A percentile compares a stretch with the other conserved stretches of the same genome.
Conservation (phyloP, 2,329 filamentous ascomycete genomes). For the Curvularia eragrostidis region DNA sequence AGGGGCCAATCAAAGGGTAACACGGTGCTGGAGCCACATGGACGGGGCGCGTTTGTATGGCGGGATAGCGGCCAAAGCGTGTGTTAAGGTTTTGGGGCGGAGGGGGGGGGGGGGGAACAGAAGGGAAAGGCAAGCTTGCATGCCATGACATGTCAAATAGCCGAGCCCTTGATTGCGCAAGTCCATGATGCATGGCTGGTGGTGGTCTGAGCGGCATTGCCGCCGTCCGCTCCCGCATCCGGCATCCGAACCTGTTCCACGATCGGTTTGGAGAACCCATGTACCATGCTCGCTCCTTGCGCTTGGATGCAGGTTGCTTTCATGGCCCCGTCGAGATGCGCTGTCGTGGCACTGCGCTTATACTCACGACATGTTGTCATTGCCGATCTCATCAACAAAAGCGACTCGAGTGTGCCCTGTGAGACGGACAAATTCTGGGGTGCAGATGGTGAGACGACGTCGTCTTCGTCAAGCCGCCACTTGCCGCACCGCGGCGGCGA, state of each 20-base stretch:
- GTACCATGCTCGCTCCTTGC: slow-evolving; percentile 22
- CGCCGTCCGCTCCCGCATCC: slow-evolving; percentile 17
- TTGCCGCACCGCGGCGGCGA: slow-evolving; percentile 1
- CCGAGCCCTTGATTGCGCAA: slow-evolving; percentile 1
- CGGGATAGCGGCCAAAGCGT: not conserved
- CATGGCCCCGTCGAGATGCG: not conserved
- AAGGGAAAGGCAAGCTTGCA: not conserved
- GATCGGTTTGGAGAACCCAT: slow-evolving; percentile 24
- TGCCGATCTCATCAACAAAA: not conserved
- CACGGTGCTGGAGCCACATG: too few relatives aligned
- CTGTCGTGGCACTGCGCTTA: slow-evolving; percentile 2
- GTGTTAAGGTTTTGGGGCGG: not conserved
- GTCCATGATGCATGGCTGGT: slow-evolving; percentile 4
- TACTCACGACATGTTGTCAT: slow-evolving; percentile 6
- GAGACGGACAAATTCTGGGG: slow-evolving; percentile 13
- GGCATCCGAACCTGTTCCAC: slow-evolving; percentile 22
- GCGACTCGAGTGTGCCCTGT: slow-evolving; percentile 2
- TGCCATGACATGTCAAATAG: not conserved
- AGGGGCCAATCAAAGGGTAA: too few relatives aligned
- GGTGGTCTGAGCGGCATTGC: slow-evolving; percentile 10
- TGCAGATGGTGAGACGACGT: slow-evolving; percentile 22
- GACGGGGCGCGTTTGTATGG: not conserved
- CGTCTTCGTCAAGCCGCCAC: slow-evolving; percentile 8
- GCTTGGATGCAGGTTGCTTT: not conserved
- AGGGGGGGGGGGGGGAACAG: not conserved